A percentile compares a stretch with the other conserved stretches of the same genome.
Conservation (phyloP, 2,329 filamentous ascomycete species). For the Clonostachys chloroleuca region DNA sequence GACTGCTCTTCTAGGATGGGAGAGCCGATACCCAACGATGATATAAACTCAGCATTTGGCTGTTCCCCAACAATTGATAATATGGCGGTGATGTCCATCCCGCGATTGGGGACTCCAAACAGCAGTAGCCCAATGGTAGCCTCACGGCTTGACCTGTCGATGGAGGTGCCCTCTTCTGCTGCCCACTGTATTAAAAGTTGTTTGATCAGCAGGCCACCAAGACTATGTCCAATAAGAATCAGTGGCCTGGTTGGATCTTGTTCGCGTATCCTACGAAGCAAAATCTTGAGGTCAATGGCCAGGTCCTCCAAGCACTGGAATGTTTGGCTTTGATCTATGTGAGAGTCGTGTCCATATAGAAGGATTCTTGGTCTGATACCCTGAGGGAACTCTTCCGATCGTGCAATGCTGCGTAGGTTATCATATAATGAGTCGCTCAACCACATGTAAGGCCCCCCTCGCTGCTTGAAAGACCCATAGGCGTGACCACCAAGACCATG, state of each 20-base stretch:
- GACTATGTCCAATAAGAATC: slow-evolving; percentile 4
- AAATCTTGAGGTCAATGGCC: not conserved
- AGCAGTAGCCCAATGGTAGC: slow-evolving; percentile 2
- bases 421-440: slow-evolving; percentile 15
- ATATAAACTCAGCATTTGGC: too few relatives aligned
- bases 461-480: slow-evolving; percentile 20
- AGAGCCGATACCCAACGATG: too few relatives aligned
- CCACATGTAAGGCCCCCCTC: slow-evolving; percentile 16
- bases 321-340: slow-evolving; percentile 8
- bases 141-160: too few relatives aligned
- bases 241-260: not conserved
- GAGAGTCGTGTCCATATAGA: slow-evolving; percentile 16
- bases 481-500: slow-evolving; percentile 15
- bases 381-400: too few relatives aligned
- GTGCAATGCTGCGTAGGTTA: slow-evolving; percentile 5
- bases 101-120: slow-evolving; percentile 6
- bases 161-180: too few relatives aligned
- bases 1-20: too few relatives aligned
- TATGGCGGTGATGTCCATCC: slow-evolving; percentile 3
- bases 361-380: slow-evolving; percentile 10
- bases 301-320: slow-evolving; percentile 3
- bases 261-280: too few relatives aligned
- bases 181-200: slow-evolving; percentile 1
- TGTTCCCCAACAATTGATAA: too few relatives aligned
- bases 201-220: slow-evolving; percentile 4